Conservation (phyloP, 2,329 filamentous ascomycete species). For the Venturia asperata region DNA sequence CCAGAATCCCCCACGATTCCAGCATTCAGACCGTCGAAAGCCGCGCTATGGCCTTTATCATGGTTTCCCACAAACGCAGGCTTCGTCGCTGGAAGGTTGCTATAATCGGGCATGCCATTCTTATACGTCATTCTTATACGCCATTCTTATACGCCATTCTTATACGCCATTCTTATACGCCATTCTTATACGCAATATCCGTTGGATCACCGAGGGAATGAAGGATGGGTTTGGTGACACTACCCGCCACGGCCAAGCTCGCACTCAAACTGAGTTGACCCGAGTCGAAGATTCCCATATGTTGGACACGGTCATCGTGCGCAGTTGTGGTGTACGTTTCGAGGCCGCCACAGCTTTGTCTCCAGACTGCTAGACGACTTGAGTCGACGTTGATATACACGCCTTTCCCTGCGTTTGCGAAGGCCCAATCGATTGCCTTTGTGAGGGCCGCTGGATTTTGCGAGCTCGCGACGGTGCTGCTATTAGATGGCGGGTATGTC, state of each 20-base stretch:
- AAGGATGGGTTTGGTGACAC: not conserved
- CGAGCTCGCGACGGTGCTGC: not conserved
- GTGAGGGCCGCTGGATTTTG: slow-evolving; percentile 6
- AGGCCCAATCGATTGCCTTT: slow-evolving; percentile 12
- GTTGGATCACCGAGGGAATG: slow-evolving; percentile 16
- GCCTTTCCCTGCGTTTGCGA: slow-evolving; percentile 18
- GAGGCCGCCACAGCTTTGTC: slow-evolving; percentile 18
- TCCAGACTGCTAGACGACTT: slow-evolving; percentile 8
- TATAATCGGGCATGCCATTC: slow-evolving; percentile 2
- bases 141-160: no score
- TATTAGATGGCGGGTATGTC: not conserved
- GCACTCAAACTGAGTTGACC: not conserved
- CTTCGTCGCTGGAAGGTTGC: not conserved
- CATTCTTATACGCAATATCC: no score
- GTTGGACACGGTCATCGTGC: slow-evolving; percentile 9
- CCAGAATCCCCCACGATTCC: slow-evolving; percentile 23
- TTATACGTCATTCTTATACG: no score
- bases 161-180: no score
- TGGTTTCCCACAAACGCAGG: not conserved
- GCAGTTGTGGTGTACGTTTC: slow-evolving; percentile 5
- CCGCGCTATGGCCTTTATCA: not conserved
- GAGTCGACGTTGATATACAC: not conserved
- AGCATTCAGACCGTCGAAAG: slow-evolving; percentile 25
- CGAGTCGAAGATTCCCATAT: slow-evolving; percentile 16
- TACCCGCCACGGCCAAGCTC: not conserved